Percentiles rank a stretch among this genome's conserved stretches.
Conservation (phyloP, 257 asterid species). For the Anisodus acutangulus region DNA sequence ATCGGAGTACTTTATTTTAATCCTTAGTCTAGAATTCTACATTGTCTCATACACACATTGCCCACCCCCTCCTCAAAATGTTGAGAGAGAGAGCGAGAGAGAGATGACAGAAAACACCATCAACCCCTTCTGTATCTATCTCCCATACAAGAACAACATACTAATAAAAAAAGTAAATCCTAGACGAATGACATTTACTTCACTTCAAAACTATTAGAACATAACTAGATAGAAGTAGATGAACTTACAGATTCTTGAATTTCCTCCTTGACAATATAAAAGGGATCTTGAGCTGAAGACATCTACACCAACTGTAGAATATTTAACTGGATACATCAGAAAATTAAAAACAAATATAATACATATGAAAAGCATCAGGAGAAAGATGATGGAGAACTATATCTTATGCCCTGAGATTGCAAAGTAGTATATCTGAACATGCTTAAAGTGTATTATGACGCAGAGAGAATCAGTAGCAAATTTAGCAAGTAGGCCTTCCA, state of each 20-base stretch:
- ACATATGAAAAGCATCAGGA: not conserved
- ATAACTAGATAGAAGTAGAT: not conserved
- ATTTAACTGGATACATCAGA: constrained; percentile 9
- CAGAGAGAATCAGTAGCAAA: not conserved
- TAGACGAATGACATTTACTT: constrained; percentile 5
- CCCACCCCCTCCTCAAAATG: not conserved
- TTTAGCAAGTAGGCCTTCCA: not conserved
- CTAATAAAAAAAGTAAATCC: not conserved
- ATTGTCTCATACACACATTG: not conserved
- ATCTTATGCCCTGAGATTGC: not conserved
- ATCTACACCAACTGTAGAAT: constrained; percentile 37
- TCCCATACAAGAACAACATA: constrained; percentile 7
- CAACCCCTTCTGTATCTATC: not conserved
- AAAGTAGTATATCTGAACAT: constrained; percentile 9
- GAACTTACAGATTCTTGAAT: constrained; percentile 89
- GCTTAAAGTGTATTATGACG: not conserved
- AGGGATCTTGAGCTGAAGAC: constrained; percentile 98
- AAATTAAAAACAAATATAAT: not conserved
- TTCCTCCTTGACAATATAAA: constrained; percentile 96
- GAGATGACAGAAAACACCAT: not conserved
- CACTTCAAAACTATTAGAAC: constrained; percentile 7
- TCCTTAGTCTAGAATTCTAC: not conserved
- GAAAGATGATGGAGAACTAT: not conserved
- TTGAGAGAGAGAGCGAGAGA: not conserved
- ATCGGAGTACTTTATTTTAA: not conserved